These are phyloP conservation scores for Exophiala sideris DNA, from an alignment of 2,329 filamentous ascomycete species.

Conservation along the genomic window DNA sequence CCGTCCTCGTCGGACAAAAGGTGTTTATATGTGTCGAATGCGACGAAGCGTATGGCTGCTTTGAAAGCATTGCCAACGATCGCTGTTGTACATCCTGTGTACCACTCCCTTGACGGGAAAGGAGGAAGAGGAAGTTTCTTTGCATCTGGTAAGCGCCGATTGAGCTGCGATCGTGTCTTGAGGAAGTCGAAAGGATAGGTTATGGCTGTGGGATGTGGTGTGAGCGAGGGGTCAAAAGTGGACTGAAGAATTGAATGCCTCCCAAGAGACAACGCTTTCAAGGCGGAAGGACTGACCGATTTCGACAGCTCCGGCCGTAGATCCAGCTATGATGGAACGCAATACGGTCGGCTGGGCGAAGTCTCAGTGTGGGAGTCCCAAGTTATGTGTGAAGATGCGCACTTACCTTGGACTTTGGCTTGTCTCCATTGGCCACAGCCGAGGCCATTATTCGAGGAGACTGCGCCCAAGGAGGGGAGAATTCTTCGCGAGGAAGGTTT, in stretches of 20 bases:
- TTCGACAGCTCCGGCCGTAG: constrained; percentile 90
- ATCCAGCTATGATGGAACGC: constrained; percentile 87
- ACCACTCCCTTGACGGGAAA: constrained; percentile 84
- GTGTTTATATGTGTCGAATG: constrained; percentile 90
- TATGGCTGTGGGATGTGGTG: constrained; percentile 57
- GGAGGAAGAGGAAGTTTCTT: constrained; percentile 93
- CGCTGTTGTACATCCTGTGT: constrained; percentile 93
- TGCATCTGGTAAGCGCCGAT: constrained; percentile 72
- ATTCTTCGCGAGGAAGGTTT: background rate
- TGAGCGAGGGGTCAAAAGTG: constrained; percentile 26
- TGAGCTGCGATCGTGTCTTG: constrained; percentile 92
- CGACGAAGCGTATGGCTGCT: constrained; percentile 92
- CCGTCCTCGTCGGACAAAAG: constrained; percentile 78
- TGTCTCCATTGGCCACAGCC: constrained; percentile 14
- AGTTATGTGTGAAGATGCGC: background rate
- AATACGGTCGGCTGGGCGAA: constrained; percentile 66
- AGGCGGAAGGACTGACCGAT: constrained; percentile 60
- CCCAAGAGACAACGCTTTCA: background rate
- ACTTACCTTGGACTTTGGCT: constrained; percentile 17
- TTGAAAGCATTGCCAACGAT: constrained; percentile 97
- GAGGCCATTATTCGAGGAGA: constrained; percentile 16
- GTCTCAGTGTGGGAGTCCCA: constrained; percentile 2
- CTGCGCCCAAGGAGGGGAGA: background rate
- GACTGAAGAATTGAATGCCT: background rate
- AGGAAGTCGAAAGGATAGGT: constrained; percentile 96